Percentiles rank a stretch among this genome's conserved stretches.
These are phyloP conservation scores for Cytospora chrysosperma DNA, from an alignment of 2,329 filamentous ascomycete species.

Conservation along the genomic window DNA sequence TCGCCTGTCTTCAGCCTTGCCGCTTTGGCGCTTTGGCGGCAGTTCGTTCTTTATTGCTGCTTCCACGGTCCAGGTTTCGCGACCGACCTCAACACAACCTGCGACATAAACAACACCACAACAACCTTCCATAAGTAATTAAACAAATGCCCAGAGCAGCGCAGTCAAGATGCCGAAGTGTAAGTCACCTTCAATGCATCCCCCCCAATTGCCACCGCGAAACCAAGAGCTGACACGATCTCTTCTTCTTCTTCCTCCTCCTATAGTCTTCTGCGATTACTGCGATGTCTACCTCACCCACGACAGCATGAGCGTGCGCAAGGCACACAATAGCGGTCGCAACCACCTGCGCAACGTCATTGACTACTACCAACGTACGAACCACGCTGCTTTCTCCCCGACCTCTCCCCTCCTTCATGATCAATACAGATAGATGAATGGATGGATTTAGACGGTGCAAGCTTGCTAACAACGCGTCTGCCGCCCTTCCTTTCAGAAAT, in stretches of 20 bases:
- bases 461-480: not conserved
- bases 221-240: conserved; percentile 21
- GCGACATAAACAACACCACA: conserved; percentile 7
- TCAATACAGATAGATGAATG: too few relatives aligned
- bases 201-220: conserved; percentile 13
- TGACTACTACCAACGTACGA: conserved; percentile 92
- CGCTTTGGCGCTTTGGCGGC: not conserved
- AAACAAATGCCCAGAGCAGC: not conserved
- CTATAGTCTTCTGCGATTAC: conserved; percentile 87
- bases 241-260: too few relatives aligned
- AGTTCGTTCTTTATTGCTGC: conserved; percentile 18
- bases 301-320: conserved; percentile 99
- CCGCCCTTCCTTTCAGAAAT: conserved; percentile 63
- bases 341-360: conserved; percentile 98
- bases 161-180: conserved; percentile 77
- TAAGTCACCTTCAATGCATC: conserved; percentile 47
- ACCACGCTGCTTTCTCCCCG: not conserved
- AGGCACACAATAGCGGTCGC: conserved; percentile 93
- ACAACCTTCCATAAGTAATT: not conserved
- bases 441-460: not conserved
- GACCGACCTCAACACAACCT: conserved; percentile 6
- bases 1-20: conserved; percentile 20
- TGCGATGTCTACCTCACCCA: conserved; percentile 99
- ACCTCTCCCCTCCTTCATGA: too few relatives aligned
- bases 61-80: conserved; percentile 4